Conservation (phyloP, 2,329 filamentous ascomycete species). For the Diaporthe sp. region DNA sequence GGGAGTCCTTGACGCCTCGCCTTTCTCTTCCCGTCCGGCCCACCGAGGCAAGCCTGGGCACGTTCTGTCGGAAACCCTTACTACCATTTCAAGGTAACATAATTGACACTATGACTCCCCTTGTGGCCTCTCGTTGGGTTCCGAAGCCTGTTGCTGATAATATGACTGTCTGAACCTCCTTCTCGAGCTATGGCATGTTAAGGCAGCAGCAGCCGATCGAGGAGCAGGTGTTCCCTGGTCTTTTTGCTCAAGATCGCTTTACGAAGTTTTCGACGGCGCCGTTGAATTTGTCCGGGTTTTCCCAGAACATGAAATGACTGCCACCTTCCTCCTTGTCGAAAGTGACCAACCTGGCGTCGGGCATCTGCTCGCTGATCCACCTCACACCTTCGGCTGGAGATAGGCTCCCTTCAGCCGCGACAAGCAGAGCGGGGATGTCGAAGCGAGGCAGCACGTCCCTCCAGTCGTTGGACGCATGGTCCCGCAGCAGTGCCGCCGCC, state of each 20-base stretch:
- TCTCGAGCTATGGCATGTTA: not conserved
- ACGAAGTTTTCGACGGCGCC: constrained; percentile 38
- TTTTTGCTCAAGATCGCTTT: too few relatives aligned
- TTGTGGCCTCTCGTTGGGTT: not conserved
- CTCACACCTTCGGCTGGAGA: constrained; percentile 33
- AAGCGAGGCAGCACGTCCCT: constrained; percentile 44
- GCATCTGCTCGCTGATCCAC: constrained; percentile 44
- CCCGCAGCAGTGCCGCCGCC: constrained; percentile 41
- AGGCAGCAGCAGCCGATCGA: not conserved
- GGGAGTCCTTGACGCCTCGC: not conserved
- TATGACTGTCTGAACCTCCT: too few relatives aligned
- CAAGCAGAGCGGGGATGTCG: constrained; percentile 42
- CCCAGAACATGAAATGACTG: constrained; percentile 47
- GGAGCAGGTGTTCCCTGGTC: not conserved
- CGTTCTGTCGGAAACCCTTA: not conserved
- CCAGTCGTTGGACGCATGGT: constrained; percentile 44
- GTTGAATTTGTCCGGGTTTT: constrained; percentile 47
- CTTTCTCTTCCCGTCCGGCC: not conserved
- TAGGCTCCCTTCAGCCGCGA: constrained; percentile 36
- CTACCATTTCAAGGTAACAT: not conserved
- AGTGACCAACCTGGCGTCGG: constrained; percentile 38
- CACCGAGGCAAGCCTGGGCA: not conserved
- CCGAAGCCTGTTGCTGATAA: not conserved
- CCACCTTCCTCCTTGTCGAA: constrained; percentile 47
- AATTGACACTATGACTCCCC: not conserved